These are phyloP conservation scores for Neurospora sp. DNA, from an alignment of 495 filamentous ascomycete genomes.

Conservation along the genomic window DNA sequence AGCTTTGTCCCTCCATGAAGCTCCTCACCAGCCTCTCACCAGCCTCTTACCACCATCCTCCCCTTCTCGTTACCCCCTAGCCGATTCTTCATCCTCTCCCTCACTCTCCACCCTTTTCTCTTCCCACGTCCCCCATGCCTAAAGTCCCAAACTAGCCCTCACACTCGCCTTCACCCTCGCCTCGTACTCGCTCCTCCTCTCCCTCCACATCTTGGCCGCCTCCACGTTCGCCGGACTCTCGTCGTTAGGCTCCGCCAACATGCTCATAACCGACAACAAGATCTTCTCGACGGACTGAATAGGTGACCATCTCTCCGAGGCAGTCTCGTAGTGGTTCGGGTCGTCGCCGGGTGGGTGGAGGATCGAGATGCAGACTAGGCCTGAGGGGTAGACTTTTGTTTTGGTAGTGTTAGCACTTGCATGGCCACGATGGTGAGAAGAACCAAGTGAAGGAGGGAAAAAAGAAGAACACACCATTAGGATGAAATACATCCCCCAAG, in stretches of 20 bases:
- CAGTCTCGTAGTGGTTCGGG: constrained; percentile 97
- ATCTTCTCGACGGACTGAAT: constrained; percentile 99
- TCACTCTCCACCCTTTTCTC: not conserved
- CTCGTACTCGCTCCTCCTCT: constrained; percentile 77
- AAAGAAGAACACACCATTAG: constrained; percentile 61
- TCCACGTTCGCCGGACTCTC: constrained; percentile 97
- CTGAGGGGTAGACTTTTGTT: constrained; percentile 72
- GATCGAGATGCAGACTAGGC: constrained; percentile 94
- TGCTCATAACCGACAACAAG: constrained; percentile 93
- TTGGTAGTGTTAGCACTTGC: not conserved
- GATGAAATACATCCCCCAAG: constrained; percentile 85
- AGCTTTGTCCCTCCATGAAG: not conserved
- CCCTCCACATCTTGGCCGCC: constrained; percentile 97
- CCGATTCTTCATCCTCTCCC: not conserved
- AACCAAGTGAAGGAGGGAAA: not conserved
- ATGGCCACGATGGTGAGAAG: not conserved
- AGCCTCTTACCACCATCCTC: not conserved
- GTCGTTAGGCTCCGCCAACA: constrained; percentile 97
- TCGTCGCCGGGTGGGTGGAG: constrained; percentile 97
- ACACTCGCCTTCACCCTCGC: constrained; percentile 71
- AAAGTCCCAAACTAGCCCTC: constrained; percentile 44
- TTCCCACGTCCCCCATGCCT: not conserved
- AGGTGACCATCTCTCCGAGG: constrained; percentile 88
- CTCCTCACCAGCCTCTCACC: not conserved
- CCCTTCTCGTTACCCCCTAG: not conserved